Percentiles rank a stretch among this genome's conserved stretches.
phyloP scores from a whole-genome alignment of 2,329 filamentous ascomycete species.

The Endocalyx cinctus region DNA sequence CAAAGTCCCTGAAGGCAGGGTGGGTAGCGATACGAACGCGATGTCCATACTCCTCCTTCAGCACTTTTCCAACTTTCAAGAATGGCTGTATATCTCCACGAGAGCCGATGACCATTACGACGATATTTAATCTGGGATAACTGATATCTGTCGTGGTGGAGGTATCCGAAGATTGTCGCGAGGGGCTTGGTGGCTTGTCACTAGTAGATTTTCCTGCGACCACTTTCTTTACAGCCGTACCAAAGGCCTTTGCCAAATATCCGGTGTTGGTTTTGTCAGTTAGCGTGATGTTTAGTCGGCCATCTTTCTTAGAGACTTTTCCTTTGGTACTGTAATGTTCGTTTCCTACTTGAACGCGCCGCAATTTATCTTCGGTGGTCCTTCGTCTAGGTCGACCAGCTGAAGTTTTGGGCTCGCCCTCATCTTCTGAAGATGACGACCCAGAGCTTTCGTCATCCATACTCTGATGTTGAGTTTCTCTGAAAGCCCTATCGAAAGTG shows the following conservation, averaged over 20 bases:
- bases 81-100: conserved; percentile 80
- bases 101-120: conserved; percentile 79
- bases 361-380: conserved; percentile 32
- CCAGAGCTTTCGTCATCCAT: conserved; percentile 13
- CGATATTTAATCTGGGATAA: conserved; percentile 62
- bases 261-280: conserved; percentile 66
- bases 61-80: conserved; percentile 65
- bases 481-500: conserved; percentile 10
- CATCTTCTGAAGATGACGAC: conserved; percentile 16
- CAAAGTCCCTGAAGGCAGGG: conserved; percentile 70
- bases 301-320: conserved; percentile 62
- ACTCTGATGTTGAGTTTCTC: conserved; percentile 2
- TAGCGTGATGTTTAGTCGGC: conserved; percentile 66
- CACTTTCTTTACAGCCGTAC: conserved; percentile 56
- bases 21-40: conserved; percentile 76
- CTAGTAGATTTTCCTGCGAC: conserved; percentile 31
- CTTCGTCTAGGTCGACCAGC: conserved; percentile 10
- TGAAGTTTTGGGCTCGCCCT: conserved; percentile 9
- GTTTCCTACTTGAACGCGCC: conserved; percentile 57
- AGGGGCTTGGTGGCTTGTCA: conserved; percentile 8
- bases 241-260: conserved; percentile 70
- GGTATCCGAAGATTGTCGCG: conserved; percentile 22
- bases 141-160: conserved; percentile 28
- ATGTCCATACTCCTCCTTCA: conserved; percentile 68
- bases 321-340: conserved; percentile 62